Percentiles rank a stretch among this genome's conserved stretches.
phyloP scores from a whole-genome alignment of 257 asterid genomes.

The Oldenlandia corymbosa region DNA sequence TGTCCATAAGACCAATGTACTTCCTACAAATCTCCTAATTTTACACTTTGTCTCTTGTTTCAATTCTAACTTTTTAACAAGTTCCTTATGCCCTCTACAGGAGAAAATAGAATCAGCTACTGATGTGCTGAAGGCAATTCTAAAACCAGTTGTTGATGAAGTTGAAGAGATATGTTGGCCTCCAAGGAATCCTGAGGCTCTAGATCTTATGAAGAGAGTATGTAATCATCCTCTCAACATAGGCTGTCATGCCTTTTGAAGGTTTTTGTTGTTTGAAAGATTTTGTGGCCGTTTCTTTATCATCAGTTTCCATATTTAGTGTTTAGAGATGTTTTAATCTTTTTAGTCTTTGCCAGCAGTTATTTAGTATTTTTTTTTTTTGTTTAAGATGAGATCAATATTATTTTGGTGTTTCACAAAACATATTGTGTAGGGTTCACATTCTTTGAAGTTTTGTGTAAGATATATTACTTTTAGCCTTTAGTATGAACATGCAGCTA shows the following conservation, averaged over 20 bases:
- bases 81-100: slow-evolving; percentile 36
- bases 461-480: not conserved
- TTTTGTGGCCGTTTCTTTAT: not conserved
- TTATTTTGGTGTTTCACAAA: not conserved
- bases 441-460: not conserved
- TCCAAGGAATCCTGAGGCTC: slow-evolving; percentile 71
- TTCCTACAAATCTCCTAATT: slow-evolving; percentile 14
- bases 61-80: not conserved
- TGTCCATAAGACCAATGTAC: slow-evolving; percentile 82
- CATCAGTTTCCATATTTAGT: not conserved
- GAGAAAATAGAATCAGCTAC: slow-evolving; percentile 86
- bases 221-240: slow-evolving; percentile 15
- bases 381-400: not conserved
- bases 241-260: not conserved
- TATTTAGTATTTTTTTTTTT: too few relatives aligned
- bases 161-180: slow-evolving; percentile 84
- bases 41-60: not conserved
- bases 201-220: slow-evolving; percentile 77
- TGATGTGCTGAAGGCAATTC: slow-evolving; percentile 77
- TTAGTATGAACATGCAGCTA: slow-evolving; percentile 4
- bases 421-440: not conserved
- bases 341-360: too few relatives aligned
- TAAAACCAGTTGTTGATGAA: slow-evolving; percentile 64
- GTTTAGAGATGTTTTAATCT: too few relatives aligned
- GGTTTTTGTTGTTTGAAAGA: not conserved